These are phyloP conservation scores for Margaritispora aquatica DNA, from an alignment of 495 filamentous ascomycete species.

Conservation along the genomic window DNA sequence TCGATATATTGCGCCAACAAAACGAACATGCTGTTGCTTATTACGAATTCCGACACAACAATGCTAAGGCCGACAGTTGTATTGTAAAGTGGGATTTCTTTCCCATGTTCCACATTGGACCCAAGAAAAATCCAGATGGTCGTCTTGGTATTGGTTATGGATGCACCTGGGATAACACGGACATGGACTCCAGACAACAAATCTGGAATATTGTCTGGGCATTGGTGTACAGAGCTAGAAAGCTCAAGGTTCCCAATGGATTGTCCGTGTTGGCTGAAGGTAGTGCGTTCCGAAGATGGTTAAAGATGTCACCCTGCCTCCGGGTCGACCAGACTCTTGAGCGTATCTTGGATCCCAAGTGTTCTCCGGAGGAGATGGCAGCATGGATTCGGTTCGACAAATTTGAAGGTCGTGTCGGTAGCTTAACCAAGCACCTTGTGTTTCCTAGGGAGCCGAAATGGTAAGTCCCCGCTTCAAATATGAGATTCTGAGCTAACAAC, in stretches of 20 bases:
- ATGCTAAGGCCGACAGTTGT: no score
- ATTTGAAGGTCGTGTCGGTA: neutral
- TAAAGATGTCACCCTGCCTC: constrained; percentile 15
- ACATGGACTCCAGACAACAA: constrained; percentile 5
- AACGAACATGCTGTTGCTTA: neutral
- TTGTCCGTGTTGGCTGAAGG: constrained; percentile 3
- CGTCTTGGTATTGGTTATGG: no score
- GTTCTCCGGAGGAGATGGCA: neutral
- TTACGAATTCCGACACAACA: no score
- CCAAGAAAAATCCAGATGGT: no score
- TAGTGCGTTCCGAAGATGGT: constrained; percentile 16
- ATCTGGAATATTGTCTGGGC: constrained; percentile 8
- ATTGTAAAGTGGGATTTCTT: constrained; percentile 18
- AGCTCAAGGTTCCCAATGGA: neutral
- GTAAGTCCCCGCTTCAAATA: constrained; percentile 8
- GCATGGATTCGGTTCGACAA: constrained; percentile 9
- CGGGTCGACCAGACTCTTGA: constrained; percentile 9
- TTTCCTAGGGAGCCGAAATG: constrained; percentile 6
- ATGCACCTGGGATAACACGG: constrained; percentile 21
- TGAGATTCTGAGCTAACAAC: no score
- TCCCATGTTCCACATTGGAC: constrained; percentile 16
- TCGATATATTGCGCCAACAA: constrained; percentile 9
- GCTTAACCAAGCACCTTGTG: neutral
- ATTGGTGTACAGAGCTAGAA: constrained; percentile 1
- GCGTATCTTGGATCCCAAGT: neutral